phyloP scores from a whole-genome alignment of 2,329 filamentous ascomycete species.

The Bipolaris oryzae region DNA sequence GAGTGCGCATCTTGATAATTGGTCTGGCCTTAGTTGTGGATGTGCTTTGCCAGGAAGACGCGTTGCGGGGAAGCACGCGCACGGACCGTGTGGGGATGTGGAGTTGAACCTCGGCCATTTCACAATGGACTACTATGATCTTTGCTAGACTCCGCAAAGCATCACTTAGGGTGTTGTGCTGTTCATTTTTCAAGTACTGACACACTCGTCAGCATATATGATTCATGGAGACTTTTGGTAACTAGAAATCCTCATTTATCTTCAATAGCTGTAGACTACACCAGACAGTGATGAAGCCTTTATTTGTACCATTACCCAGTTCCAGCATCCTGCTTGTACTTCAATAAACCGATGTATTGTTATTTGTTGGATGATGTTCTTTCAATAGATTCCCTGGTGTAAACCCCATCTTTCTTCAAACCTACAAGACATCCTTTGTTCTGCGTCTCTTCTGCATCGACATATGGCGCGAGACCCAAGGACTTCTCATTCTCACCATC shows the following conservation, averaged over 20 bases:
- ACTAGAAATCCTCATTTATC: too few species aligned
- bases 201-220: too few species aligned
- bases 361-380: not conserved
- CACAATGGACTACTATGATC: not conserved
- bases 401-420: too few species aligned
- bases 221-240: too few species aligned
- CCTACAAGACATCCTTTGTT: not conserved
- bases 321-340: not conserved
- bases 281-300: too few species aligned
- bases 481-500: too few species aligned
- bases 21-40: constrained; percentile 30
- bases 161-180: not conserved
- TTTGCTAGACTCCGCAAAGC: too few species aligned
- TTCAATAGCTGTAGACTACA: too few species aligned
- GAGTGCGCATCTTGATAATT: constrained; percentile 35
- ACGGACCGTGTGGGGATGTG: constrained; percentile 13
- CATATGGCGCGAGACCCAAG: too few species aligned
- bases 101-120: constrained; percentile 8
- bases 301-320: not conserved
- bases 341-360: not conserved
- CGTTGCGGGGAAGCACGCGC: constrained; percentile 25
- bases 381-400: not conserved
- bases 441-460: not conserved
- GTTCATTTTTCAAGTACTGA: too few species aligned
- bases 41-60: constrained; percentile 9